phyloP scores from a whole-genome alignment of 1,284 basidiomycete genomes.

The Phylloboletellus chloephorus region DNA sequence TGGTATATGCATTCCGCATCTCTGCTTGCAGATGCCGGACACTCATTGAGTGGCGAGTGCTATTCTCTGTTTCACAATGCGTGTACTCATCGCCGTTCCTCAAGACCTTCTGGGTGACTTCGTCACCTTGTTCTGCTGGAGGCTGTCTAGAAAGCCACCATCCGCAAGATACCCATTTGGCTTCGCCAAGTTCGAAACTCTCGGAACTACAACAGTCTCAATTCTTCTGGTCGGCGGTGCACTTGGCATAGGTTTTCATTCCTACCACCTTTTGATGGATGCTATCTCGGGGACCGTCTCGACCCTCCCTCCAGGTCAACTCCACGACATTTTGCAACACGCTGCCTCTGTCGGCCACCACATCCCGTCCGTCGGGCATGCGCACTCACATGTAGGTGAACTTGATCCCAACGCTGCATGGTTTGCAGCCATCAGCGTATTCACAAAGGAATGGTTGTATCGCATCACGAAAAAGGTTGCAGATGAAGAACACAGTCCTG shows the following conservation, averaged over 20 bases:
- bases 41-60: constrained; percentile 79
- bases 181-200: constrained; percentile 91
- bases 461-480: constrained; percentile 84
- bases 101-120: constrained; percentile 84
- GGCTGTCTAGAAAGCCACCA: constrained; percentile 76
- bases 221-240: constrained; percentile 83
- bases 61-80: constrained; percentile 3
- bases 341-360: constrained; percentile 52
- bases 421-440: constrained; percentile 82
- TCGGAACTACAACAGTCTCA: constrained; percentile 83
- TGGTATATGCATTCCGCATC: constrained; percentile 88
- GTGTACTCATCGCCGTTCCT: constrained; percentile 5
- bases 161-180: constrained; percentile 79
- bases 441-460: constrained; percentile 92
- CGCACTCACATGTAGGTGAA: constrained; percentile 51
- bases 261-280: constrained; percentile 74
- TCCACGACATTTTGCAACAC: constrained; percentile 57
- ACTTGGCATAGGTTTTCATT: constrained; percentile 90
- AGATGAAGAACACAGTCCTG: constrained; percentile 83
- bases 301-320: constrained; percentile 50
- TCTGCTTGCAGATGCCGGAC: constrained; percentile 91
- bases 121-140: constrained; percentile 90
- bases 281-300: constrained; percentile 58
- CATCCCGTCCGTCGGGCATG: constrained; percentile 43
- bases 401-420: constrained; percentile 95